Base-by-base conservation (phyloP, 805 yeast species). In the Wickerhamomyces chaumierensis region DNA sequence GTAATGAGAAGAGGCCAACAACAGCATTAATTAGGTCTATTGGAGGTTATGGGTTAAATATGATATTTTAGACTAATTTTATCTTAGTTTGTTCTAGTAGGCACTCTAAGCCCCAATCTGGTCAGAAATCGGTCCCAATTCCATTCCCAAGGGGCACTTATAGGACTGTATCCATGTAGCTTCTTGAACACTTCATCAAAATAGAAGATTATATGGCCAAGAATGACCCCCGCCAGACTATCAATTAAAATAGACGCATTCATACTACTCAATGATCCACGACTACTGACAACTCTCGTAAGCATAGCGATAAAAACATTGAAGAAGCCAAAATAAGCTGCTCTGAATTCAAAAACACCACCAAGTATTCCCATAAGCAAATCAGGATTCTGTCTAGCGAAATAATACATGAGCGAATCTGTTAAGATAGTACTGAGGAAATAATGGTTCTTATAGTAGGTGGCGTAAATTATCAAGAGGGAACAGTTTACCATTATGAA, bases 1-100 rank as follows among this genome's bases (percentile, higher is more conserved):
- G 67, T 78, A 5, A 57, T 59, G 53, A 64, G 79, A 51, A 58
- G 68, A 42, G 66, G 68, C 1, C 66, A 62, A 36, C 50, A 28
- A 28, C 14, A 25, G 29, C n/a, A 25, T 5, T 25, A 8, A 25
- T 13, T 11, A 8, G 29, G n/a, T n/a, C n/a, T 21, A 21, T 21
- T 11, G 25, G 25, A 21, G 25, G n/a, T n/a, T n/a, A n/a, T n/a
- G n/a, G n/a, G n/a, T n/a, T n/a, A n/a, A n/a, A n/a, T n/a, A n/a
- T n/a, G n/a, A n/a, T n/a, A n/a, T n/a, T n/a, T n/a, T n/a, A n/a
- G n/a, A n/a, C n/a, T n/a, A n/a, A n/a, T n/a, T n/a, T n/a, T n/a
- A n/a, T n/a, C n/a, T n/a, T n/a, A n/a, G n/a, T n/a, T n/a, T n/a
- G n/a, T n/a, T n/a, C n/a, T n/a, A n/a, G n/a, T n/a, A n/a, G n/a